Conservation (phyloP, 148 eudicot genomes). For the Spergularia bocconei region DNA sequence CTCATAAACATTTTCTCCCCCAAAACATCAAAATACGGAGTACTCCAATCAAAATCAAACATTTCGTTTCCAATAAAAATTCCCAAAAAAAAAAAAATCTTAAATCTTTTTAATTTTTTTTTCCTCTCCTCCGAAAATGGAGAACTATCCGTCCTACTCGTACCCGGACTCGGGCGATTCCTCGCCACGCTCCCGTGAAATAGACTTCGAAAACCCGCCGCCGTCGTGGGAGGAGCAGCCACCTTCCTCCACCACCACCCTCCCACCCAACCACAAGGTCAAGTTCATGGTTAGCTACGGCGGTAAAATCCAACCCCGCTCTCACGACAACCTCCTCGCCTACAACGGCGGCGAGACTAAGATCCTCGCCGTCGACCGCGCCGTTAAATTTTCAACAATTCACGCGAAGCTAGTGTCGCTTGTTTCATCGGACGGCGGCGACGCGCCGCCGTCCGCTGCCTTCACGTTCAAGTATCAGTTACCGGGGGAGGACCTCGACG, state of each 20-base stretch:
- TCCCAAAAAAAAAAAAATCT: background rate
- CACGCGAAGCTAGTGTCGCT: conserved; percentile 37
- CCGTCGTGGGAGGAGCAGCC: conserved; percentile 47
- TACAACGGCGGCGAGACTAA: conserved; percentile 88
- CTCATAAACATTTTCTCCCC: too few species aligned
- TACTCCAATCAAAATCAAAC: too few species aligned
- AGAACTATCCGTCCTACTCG: conserved; percentile 53
- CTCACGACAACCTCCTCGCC: conserved; percentile 67
- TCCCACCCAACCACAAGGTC: conserved; percentile 40
- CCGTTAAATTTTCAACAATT: conserved; percentile 39
- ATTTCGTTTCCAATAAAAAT: too few species aligned
- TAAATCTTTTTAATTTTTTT: background rate
- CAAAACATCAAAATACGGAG: background rate
- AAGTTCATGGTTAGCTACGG: conserved; percentile 80
- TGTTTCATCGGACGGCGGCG: conserved; percentile 17
- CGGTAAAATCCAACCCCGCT: conserved; percentile 76
- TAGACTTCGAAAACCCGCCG: conserved; percentile 67
- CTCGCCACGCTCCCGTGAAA: conserved; percentile 75
- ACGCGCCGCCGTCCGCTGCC: background rate
- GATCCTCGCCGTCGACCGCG: conserved; percentile 64
- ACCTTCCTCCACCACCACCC: background rate
- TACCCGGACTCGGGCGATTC: conserved; percentile 83
- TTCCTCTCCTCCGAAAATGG: conserved; percentile 33
- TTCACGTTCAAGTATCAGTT: conserved; percentile 69
- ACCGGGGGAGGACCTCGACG: conserved; percentile 85